Base-by-base conservation (phyloP, 2,329 filamentous ascomycete genomes). In the Ascochyta pisi region DNA sequence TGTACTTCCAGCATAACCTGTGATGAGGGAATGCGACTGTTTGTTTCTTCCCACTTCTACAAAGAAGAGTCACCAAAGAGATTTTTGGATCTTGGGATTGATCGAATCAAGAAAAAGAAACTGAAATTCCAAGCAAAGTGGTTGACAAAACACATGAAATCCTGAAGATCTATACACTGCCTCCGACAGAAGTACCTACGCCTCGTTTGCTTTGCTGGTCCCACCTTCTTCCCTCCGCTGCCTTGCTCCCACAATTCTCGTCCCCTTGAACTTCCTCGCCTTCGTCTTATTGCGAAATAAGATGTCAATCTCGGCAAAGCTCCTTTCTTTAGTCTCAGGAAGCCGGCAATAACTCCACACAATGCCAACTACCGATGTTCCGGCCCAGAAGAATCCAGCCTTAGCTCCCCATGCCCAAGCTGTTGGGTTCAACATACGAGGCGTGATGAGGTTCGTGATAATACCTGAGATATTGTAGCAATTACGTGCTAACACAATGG, bases 341-440 rank as follows among this genome's bases (percentile, higher is more conserved):
- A 93, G 79, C 4, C 89, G 83, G 78, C 91, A 92, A 71, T 85
- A 92, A 0, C 87, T 87, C 78, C 92, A 95, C 8, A 92, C 75
- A 64, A 91, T 83, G 77, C 89, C 92, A 35, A 87, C 73, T 75
- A 90, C 88, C 72, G 89, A 91, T 38, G 90, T 87, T 1, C 86
- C 89, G 13, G 86, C 87, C 89, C 91, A 91, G 79, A 95, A 93
- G 78, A 96, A 95, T 19, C 91, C 91, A 0, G 91, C 84, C 65
- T 84, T 93, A 74, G 92, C 93, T 50, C 85, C 82, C 91, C 91
- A 96, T 72, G 93, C 80, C 92, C 92, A 96, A 0, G 86, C 88
- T 0, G 81, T 63, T 0, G 61, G 60, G 2, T 62, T 63, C 0
- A 69, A 24, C 63, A 67, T 64, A 1, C 54, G 40, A 0, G 92